A percentile compares a stretch with the other conserved stretches of the same genome.
These are phyloP conservation scores for Mycena capillaripes DNA, from an alignment of 768 basidiomycete species.

Conservation along the genomic window DNA sequence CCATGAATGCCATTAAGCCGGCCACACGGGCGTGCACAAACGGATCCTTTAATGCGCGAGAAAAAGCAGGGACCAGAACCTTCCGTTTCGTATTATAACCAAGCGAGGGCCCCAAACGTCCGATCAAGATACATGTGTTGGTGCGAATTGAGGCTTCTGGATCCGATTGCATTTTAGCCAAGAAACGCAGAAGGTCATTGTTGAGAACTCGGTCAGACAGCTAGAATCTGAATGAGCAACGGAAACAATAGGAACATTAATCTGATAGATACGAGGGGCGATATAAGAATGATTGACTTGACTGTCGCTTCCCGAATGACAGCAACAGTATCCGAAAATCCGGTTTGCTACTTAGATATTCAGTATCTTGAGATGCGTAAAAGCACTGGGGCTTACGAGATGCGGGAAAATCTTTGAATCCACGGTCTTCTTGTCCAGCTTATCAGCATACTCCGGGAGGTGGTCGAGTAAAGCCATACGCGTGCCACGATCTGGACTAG, in stretches of 20 bases:
- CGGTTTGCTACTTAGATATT: constrained; percentile 79
- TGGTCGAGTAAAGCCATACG: constrained; percentile 95
- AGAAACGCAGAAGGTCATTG: constrained; percentile 93
- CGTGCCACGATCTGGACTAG: constrained; percentile 92
- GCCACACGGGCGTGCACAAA: constrained; percentile 96
- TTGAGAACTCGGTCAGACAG: constrained; percentile 93
- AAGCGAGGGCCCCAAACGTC: constrained; percentile 87
- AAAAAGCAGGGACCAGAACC: constrained; percentile 96
- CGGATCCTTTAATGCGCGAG: constrained; percentile 87
- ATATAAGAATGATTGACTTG: constrained; percentile 85
- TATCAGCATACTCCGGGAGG: constrained; percentile 86
- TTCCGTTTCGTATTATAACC: constrained; percentile 94
- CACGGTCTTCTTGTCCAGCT: constrained; percentile 87
- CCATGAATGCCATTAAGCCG: constrained; percentile 96
- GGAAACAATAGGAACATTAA: not conserved
- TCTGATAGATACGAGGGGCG: constrained; percentile 76
- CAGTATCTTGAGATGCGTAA: not conserved
- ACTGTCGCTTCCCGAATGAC: constrained; percentile 96
- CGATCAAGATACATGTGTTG: constrained; percentile 96
- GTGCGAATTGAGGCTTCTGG: constrained; percentile 96
- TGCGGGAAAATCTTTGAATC: constrained; percentile 94
- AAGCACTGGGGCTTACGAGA: constrained; percentile 66
- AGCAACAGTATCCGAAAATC: constrained; percentile 95
- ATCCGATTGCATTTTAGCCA: constrained; percentile 95
- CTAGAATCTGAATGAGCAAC: constrained; percentile 52